Evolutionary conservation across 2,329 filamentous ascomycete genomes (phyloP).

Genomic region (Ophiognomonia clavigignenti-juglandacearum): DNA sequence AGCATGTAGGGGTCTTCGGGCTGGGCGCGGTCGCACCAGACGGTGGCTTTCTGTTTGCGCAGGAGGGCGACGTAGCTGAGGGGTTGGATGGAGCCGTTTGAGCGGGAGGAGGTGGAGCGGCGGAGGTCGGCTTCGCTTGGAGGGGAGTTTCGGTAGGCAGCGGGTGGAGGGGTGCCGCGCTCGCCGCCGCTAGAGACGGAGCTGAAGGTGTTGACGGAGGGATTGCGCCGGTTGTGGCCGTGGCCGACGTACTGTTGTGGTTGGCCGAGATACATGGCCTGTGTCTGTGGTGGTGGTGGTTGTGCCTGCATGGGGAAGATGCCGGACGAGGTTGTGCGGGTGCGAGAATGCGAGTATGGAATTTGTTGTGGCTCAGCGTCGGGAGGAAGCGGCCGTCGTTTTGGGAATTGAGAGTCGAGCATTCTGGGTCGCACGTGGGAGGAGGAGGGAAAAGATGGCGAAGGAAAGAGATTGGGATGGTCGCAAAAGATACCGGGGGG

Average conservation of each 20-base stretch:
- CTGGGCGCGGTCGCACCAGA: constrained; percentile 95
- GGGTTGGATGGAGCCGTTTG: constrained; percentile 53
- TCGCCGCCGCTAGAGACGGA: constrained; percentile 56
- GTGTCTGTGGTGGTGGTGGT: constrained; percentile 27
- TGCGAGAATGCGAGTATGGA: constrained; percentile 47
- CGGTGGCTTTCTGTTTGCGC: constrained; percentile 93
- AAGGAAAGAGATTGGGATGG: too few species aligned
- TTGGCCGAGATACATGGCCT: constrained; percentile 25
- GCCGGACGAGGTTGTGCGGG: constrained; percentile 53
- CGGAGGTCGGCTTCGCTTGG: constrained; percentile 50
- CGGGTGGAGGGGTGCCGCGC: constrained; percentile 42
- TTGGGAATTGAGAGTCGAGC: constrained; percentile 27
- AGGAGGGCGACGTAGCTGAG: constrained; percentile 93
- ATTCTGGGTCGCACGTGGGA: constrained; percentile 18
- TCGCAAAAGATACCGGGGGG: too few species aligned
- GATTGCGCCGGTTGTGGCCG: constrained; percentile 48
- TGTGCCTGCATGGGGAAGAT: constrained; percentile 35
- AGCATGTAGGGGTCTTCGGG: constrained; percentile 81
- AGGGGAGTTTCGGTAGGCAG: constrained; percentile 51
- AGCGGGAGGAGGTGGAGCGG: constrained; percentile 77
- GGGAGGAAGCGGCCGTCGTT: constrained; percentile 21
- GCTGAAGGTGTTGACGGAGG: constrained; percentile 64
- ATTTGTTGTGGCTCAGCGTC: constrained; percentile 21
- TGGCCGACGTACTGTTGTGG: constrained; percentile 25
- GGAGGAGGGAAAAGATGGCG: background rate